phyloP scores from a whole-genome alignment of 73 alveolate species.

The Paramecium tetraurelia region DNA sequence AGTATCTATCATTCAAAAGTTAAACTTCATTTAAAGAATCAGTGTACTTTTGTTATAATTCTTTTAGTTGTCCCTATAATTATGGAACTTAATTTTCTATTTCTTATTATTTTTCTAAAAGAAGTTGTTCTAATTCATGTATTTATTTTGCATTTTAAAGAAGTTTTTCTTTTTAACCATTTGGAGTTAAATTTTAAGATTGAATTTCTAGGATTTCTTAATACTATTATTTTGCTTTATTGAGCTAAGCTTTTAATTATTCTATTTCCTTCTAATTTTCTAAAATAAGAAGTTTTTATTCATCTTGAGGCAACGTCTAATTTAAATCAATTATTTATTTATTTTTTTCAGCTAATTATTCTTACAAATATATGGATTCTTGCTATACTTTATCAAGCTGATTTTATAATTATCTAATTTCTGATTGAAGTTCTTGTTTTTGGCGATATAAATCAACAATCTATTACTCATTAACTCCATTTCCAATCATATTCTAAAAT shows the following conservation, averaged over 20 bases:
- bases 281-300: background rate
- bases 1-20: background rate
- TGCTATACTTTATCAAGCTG: background rate
- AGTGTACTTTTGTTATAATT: background rate
- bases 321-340: background rate
- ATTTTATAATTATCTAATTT: background rate
- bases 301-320: background rate
- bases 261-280: background rate
- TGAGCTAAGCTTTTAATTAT: background rate
- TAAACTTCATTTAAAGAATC: background rate
- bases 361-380: background rate
- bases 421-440: background rate
- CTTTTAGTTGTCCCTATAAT: background rate
- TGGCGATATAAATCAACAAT: background rate
- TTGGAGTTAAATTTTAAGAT: conserved; percentile 20
- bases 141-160: background rate
- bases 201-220: background rate
- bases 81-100: background rate
- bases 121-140: background rate
- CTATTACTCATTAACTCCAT: background rate
- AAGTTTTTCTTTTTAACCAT: background rate
- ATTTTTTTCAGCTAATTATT: background rate
- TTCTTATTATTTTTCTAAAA: background rate
- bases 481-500: background rate
- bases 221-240: background rate